Evolutionary conservation across 139 green algal species (phyloP), one percentile per base, ranked within the genome.

Genomic region (Tetraselmis striata): DNA sequence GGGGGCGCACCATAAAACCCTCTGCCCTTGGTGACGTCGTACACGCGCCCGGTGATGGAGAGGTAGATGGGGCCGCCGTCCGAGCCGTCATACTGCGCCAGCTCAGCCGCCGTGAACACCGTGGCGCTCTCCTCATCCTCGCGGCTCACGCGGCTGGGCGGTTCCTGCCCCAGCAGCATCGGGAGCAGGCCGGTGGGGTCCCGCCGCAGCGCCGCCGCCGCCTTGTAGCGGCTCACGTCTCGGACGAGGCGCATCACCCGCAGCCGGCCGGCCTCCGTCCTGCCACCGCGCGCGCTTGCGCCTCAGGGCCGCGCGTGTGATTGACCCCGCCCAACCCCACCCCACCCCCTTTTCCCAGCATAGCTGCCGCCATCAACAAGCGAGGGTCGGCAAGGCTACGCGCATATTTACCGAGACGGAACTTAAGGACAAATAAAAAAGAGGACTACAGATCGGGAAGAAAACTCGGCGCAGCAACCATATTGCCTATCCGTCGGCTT

Each of bases 1-100:
- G n/a, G n/a, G n/a, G n/a, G n/a, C 80, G n/a, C 78, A 90, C 90
- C 86, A 29, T 93, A 93, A 67, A 89, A 90, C n/a, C 86, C 31
- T 2, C 76, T 75, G 2, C 87, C 88, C 0, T 30, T 59, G 0
- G 84, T 89, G 29, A 96, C 93, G 77, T 96, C 93, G 79, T 90
- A 96, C 32, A 96, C 91, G 29, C 92, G 59, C 0, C 93, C 92
- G 67, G 94, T 30, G 22, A 94, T 88, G 1, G 84, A 86, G 0
- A 96, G 29, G 83, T 92, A 94, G 18, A 91, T 59, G 0, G 81
- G 82, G 5, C 80, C 28, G 58, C 82, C 77, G 23, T 59, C 81
- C 1, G 83, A 5, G 0, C 85, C 90, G 30, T 89, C 77, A 78
- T 89, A 93, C n/a, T 74, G n/a, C 1, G 78, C 30, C 30, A 95